Percentiles rank a stretch among this genome's conserved stretches.
phyloP scores from a whole-genome alignment of 805 yeast species.

The Teunomyces gatunensis region DNA sequence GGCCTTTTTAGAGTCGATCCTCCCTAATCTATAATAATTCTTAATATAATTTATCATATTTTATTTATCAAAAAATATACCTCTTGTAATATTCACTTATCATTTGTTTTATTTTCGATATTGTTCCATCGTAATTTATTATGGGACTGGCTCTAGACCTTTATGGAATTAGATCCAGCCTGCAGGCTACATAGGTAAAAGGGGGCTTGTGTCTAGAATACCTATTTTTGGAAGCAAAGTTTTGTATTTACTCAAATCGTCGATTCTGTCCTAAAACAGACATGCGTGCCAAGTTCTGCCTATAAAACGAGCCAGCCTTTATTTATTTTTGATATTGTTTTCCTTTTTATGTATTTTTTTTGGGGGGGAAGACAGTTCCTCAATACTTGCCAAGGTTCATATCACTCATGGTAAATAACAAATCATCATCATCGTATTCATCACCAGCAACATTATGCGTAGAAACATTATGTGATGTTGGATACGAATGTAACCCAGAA shows the following conservation, averaged over 20 bases:
- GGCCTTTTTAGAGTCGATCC: background rate
- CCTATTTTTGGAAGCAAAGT: background rate
- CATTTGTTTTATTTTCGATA: background rate
- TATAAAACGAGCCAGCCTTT: background rate
- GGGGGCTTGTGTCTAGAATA: background rate
- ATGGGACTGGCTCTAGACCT: background rate
- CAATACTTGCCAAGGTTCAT: slow-evolving; percentile 48
- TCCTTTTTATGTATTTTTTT: background rate
- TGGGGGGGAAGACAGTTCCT: background rate
- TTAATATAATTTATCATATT: background rate
- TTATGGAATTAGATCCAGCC: background rate
- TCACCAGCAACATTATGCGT: slow-evolving; percentile 3
- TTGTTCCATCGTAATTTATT: background rate
- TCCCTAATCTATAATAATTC: background rate
- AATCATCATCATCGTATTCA: slow-evolving; percentile 54
- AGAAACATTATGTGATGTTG: background rate
- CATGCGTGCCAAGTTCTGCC: background rate
- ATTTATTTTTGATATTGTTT: background rate
- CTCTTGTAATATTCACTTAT: background rate
- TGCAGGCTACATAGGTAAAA: background rate
- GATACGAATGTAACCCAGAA: slow-evolving; percentile 3
- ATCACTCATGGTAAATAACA: slow-evolving; percentile 71
- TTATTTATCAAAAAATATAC: too few species aligned
- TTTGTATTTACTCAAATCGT: background rate
- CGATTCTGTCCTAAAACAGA: background rate